Evolutionary conservation across 2,329 filamentous ascomycete species (phyloP).

Genomic region (Zelopaecilomyces penicillatus): DNA sequence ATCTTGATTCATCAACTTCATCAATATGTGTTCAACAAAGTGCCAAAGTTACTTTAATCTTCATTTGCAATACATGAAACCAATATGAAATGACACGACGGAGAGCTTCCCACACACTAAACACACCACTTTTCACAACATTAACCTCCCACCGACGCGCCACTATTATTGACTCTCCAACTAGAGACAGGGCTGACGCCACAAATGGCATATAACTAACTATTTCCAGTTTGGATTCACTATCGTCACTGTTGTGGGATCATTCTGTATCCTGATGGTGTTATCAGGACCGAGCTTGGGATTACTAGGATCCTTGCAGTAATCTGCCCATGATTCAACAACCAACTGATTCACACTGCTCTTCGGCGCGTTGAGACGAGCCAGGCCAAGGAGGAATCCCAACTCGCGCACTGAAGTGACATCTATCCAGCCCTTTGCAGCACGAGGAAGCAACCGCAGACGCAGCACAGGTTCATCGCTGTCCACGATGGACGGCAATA

Average conservation of each 20-base stretch:
- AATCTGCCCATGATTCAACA: conserved; percentile 2
- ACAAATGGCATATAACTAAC: too few relatives aligned
- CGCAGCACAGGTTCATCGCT: neutral
- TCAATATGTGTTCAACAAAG: too few relatives aligned
- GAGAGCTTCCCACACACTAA: too few relatives aligned
- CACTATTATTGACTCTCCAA: too few relatives aligned
- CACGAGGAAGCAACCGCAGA: conserved; percentile 4
- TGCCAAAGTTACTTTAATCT: too few relatives aligned
- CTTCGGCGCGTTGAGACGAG: neutral
- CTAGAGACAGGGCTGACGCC: too few relatives aligned
- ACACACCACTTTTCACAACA: too few relatives aligned
- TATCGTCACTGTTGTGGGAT: neutral
- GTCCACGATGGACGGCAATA: neutral
- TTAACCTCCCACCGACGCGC: too few relatives aligned
- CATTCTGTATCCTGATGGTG: neutral
- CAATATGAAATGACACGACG: too few relatives aligned
- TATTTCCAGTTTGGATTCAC: neutral
- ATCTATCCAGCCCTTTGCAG: conserved; percentile 6
- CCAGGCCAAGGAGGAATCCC: conserved; percentile 2
- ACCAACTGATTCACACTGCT: neutral
- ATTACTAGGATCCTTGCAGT: conserved; percentile 2
- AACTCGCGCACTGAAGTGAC: neutral
- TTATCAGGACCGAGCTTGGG: neutral
- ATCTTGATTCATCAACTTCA: too few relatives aligned
- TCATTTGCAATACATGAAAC: too few relatives aligned